Base-by-base conservation (phyloP, 805 yeast species). In the Saturnispora kantuleensis region DNA sequence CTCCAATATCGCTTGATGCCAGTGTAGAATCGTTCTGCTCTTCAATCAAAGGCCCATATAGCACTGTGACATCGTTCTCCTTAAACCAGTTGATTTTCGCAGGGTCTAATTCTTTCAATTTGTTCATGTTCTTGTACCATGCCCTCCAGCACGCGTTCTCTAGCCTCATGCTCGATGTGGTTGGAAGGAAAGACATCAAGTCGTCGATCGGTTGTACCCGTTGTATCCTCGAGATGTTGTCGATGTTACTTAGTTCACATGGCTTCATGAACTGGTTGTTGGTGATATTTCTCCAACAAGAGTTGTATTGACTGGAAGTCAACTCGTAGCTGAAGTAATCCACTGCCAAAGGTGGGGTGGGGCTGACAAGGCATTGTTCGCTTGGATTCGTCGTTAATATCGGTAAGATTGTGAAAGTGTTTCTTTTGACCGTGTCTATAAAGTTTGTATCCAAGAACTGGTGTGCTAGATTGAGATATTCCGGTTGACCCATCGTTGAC, bases 111-210 rank as follows among this genome's bases (percentile, higher is more conserved):
- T 77, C 69, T 28, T 67, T 60, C 38, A 80, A 63, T 26, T 77
- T 69, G 51, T 75, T 73, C 52, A 82, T 74, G 42, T 84, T 71
- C 64, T 89, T 88, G 11, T 90, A 83, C 97, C 97, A 90, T 15
- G 95, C 87, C 58, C 97, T 74, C 97, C 97, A 90, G 41, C 85
- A 73, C 12, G 96, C 90, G 56, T 84, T 84, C 57, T 84, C 89
- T 38, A 84, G 66, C 39, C 95, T 64, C 29, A 52, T 49, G 2
- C 64, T 53, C 1, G 65, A 56, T 1, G 68, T 64, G 17, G 62
- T 59, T 10, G 68, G 68, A 30, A 64, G 42, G 29, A 64, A 50
- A 31, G 60, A 46, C 59, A 56, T 61, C 26, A 64, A 44, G 46
- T 59, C 65, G 41, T 64, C 68, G 5, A 60, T 61, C 35, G 52